Evolutionary conservation across 768 basidiomycete genomes (phyloP), one percentile per base, ranked within the genome.

Genomic region (Pleurotus djamor): DNA sequence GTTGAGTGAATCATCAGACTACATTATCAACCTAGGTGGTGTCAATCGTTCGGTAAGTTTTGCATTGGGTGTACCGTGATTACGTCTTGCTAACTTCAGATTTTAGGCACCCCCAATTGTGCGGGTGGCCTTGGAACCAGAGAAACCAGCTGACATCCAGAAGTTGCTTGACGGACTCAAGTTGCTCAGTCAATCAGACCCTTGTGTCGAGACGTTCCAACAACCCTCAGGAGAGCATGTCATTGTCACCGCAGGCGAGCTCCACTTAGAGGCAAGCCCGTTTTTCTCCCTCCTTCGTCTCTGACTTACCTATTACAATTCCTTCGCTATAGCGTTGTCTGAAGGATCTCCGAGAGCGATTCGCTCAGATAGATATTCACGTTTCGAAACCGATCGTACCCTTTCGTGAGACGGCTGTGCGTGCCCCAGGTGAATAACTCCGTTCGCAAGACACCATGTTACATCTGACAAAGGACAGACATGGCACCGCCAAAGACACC

Each of bases 201-300:
- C 97, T 1, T 98, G 95, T 63, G 96, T 96, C 4, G 94, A 98
- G 69, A 96, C 92, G 0, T 95, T 98, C 71, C 95, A 98, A 64
- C 97, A 98, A 72, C 86, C 93, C 66, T 97, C 96, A 0, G 97
- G 97, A 35, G 97, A 99, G 71, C 91, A 97, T 71, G 97, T 99
- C 58, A 97, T 99, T 63, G 73, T 98, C 60, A 92, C 92, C 2
- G 97, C 97, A 1, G 97, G 97, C 35, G 96, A 98, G 68, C 75
- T 99, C 48, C 97, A 98, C 72, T 76, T 98, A 28, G 97, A 98
- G 85, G 95, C 94, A 38, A 79, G 61, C 6, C 36, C 36, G 4
- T 44, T 33, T 63, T 35, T 9, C 52, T 52, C 21, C 17, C 36
- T 5, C 50, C 5, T 35, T 35, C 17, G 13, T 43, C 43, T 41